Evolutionary conservation across 495 filamentous ascomycete genomes (phyloP), one percentile per base, ranked within the genome.

Genomic region (Neurospora sp.): DNA sequence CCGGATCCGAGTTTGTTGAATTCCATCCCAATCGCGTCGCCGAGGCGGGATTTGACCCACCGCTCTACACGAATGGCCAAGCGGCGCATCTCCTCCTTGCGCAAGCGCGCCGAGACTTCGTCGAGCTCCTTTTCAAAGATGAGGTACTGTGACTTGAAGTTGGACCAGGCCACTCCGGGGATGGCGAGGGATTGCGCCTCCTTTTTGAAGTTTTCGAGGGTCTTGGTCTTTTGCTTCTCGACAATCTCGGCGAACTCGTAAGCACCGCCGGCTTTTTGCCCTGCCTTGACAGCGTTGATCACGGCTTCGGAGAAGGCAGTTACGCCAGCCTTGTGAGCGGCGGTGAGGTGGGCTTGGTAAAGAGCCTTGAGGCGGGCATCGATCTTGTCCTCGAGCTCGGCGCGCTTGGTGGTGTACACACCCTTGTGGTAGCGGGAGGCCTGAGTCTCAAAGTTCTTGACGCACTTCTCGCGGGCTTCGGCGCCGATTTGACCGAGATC

Each of bases 211-310:
- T 86, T 86, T 39, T 91, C 88, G 31, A 97, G 78, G 10, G 93
- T 90, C 77, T 87, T 88, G 72, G 87, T 87, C 78, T 94, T 95
- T 81, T 97, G 93, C 69, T 89, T 85, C 39, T 91, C 90, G 3
- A 99, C 96, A 72, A 98, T 98, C 76, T 94, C 92, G 39, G 94
- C 93, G 81, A 99, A 99, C 79, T 98, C 96, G 78, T 99, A 98
- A 70, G 84, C 86, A 14, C 88, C 90, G 23, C 93, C 93, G 72
- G 93, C 93, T 85, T 97, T 97, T 81, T 98, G 95, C 0, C 94
- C 94, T 2, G 88, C 84, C 79, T 97, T 97, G 69, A 97, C 96
- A 4, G 88, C 86, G 70, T 79, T 80, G 4, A 86, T 82, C 69
- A 99, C 96, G 0, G 94, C 92, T 12, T 97, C 92, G 76, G 90